Conservation (phyloP, 495 filamentous ascomycete genomes). For the Aspergillus bertholletiae region DNA sequence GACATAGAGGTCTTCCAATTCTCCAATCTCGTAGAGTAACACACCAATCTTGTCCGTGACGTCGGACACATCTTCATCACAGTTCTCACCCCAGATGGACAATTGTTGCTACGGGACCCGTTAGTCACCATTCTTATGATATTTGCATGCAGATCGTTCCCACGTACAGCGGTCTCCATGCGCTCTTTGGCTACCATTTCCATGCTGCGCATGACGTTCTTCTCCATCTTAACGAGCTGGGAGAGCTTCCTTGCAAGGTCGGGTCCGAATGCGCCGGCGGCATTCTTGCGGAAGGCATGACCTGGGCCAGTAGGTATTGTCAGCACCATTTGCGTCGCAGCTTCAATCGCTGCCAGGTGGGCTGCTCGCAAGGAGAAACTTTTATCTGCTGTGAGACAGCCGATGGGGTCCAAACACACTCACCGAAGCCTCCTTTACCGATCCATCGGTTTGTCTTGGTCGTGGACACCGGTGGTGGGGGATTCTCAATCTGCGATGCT, state of each 20-base stretch:
- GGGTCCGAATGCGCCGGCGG: constrained; percentile 91
- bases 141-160: not conserved
- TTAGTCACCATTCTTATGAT: constrained; percentile 9
- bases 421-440: constrained; percentile 79
- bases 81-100: constrained; percentile 94
- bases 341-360: not conserved
- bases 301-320: constrained; percentile 50
- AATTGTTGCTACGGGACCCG: constrained; percentile 77
- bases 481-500: constrained; percentile 84
- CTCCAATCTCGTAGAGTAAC: constrained; percentile 95
- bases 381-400: not conserved
- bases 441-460: constrained; percentile 90
- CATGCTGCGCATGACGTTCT: constrained; percentile 99
- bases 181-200: constrained; percentile 91
- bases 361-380: constrained; percentile 8
- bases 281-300: constrained; percentile 87
- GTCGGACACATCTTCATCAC: constrained; percentile 97
- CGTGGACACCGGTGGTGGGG: constrained; percentile 83
- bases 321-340: constrained; percentile 15
- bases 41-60: constrained; percentile 99
- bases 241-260: constrained; percentile 96
- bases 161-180: constrained; percentile 92
- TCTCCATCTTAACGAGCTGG: constrained; percentile 99
- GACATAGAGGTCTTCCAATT: constrained; percentile 96
- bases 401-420: constrained; percentile 25